A percentile compares a stretch with the other conserved stretches of the same genome.
Conservation (phyloP, 1,139 yeast species). For the Hyphopichia wangnamkhiaoensis region DNA sequence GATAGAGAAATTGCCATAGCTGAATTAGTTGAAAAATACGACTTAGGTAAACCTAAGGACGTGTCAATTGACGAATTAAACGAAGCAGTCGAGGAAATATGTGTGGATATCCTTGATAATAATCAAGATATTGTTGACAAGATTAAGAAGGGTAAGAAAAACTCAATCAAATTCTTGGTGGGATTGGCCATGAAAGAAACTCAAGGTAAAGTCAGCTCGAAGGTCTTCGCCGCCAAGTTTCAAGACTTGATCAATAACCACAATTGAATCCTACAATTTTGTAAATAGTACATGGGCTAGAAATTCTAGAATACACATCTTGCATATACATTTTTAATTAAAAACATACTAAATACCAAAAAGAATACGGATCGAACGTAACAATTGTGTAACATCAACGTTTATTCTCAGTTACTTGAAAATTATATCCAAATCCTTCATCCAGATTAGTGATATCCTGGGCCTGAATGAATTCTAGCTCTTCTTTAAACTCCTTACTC, state of each 20-base stretch:
- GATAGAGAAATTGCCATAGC: conserved; percentile 31
- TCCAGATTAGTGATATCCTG: conserved; percentile 3
- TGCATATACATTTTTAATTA: too few species aligned
- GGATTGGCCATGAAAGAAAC: conserved; percentile 84
- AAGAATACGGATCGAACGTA: too few species aligned
- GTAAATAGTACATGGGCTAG: neutral
- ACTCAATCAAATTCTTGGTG: conserved; percentile 70
- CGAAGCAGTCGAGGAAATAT: conserved; percentile 51
- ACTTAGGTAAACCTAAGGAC: conserved; percentile 45
- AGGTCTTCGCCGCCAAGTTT: conserved; percentile 46
- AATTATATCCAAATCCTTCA: conserved; percentile 14
- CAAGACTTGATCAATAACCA: conserved; percentile 23
- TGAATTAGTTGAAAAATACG: conserved; percentile 55
- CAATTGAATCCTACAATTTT: neutral
- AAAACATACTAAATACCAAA: too few species aligned
- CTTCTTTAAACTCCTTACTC: neutral
- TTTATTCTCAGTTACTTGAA: conserved; percentile 12
- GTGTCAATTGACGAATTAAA: conserved; percentile 29
- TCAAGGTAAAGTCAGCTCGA: conserved; percentile 65
- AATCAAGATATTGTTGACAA: conserved; percentile 60
- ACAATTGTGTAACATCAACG: too few species aligned
- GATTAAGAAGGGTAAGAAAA: conserved; percentile 58
- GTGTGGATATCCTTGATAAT: conserved; percentile 51
- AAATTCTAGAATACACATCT: neutral
- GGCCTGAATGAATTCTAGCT: neutral